phyloP scores from a whole-genome alignment of 129 eudicot genomes.

The Ambrosia artemisiifolia region DNA sequence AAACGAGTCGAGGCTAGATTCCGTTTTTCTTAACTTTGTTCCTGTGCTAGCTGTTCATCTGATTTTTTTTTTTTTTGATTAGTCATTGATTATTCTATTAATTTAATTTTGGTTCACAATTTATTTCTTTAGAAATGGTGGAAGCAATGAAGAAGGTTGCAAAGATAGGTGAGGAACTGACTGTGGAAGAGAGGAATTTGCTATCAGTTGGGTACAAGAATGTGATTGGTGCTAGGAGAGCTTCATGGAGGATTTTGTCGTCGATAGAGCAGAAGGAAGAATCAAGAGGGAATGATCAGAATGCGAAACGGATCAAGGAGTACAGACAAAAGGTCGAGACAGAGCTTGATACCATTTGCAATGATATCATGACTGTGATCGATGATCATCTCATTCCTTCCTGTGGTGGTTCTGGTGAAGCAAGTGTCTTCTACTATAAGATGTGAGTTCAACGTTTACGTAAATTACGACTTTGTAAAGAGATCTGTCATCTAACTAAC shows the following conservation, averaged over 20 bases:
- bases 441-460: conserved; percentile 40
- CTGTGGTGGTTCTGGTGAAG: conserved; percentile 44
- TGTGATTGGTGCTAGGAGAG: conserved; percentile 61
- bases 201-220: conserved; percentile 67
- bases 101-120: neutral
- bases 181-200: conserved; percentile 64
- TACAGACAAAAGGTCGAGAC: conserved; percentile 56
- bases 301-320: conserved; percentile 51
- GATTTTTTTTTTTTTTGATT: too few species aligned
- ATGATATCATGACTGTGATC: conserved; percentile 54
- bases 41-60: neutral
- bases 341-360: conserved; percentile 56
- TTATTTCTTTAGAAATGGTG: conserved; percentile 45
- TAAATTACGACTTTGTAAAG: neutral
- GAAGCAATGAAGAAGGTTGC: conserved; percentile 69
- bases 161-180: conserved; percentile 50
- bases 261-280: conserved; percentile 69
- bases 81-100: neutral
- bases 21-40: neutral
- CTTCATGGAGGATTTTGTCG: conserved; percentile 66
- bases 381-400: conserved; percentile 74
- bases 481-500: conserved; percentile 1
- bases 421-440: conserved; percentile 58
- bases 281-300: conserved; percentile 54
- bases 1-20: too few species aligned